Conservation (phyloP, 2,329 filamentous ascomycete species). For the Cylindrodendrum hubeiense region DNA sequence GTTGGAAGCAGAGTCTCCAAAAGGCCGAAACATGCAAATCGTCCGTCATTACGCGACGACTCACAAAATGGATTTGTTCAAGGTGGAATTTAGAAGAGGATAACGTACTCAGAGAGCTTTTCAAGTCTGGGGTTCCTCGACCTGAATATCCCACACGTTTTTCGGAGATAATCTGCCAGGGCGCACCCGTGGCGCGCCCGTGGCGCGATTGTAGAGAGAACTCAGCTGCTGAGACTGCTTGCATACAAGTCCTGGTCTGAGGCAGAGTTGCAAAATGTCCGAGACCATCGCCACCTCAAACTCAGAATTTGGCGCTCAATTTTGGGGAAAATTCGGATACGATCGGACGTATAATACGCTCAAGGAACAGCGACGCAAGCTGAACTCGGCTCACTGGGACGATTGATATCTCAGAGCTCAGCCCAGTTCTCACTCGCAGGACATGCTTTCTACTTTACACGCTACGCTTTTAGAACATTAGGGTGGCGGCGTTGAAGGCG, state of each 20-base stretch:
- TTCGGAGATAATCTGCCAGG: neutral
- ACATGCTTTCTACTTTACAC: slow-evolving; percentile 4
- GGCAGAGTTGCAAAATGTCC: slow-evolving; percentile 2
- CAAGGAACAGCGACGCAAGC: slow-evolving; percentile 12
- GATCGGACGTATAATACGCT: slow-evolving; percentile 5
- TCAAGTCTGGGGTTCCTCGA: slow-evolving; percentile 1
- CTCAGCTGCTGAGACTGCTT: neutral
- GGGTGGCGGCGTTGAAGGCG: neutral
- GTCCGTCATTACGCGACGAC: slow-evolving; percentile 3
- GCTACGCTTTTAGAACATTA: slow-evolving; percentile 9
- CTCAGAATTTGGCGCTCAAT: slow-evolving; percentile 3
- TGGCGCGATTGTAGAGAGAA: slow-evolving; percentile 6
- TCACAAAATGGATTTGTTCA: slow-evolving; percentile 13
- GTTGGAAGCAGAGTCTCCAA: no score
- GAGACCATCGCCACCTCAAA: slow-evolving; percentile 1
- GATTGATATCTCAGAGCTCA: slow-evolving; percentile 1
- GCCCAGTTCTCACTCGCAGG: slow-evolving; percentile 7
- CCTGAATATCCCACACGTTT: neutral
- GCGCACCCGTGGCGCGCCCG: neutral
- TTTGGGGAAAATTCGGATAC: slow-evolving; percentile 14
- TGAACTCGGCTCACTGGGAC: neutral
- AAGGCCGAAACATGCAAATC: neutral
- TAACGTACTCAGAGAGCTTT: slow-evolving; percentile 14
- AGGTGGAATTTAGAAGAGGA: slow-evolving; percentile 12
- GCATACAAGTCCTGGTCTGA: slow-evolving; percentile 1